A percentile compares a stretch with the other conserved stretches of the same genome.
These are phyloP conservation scores for Lipomyces mesembrius DNA, from an alignment of 805 yeast genomes.

Conservation along the genomic window DNA sequence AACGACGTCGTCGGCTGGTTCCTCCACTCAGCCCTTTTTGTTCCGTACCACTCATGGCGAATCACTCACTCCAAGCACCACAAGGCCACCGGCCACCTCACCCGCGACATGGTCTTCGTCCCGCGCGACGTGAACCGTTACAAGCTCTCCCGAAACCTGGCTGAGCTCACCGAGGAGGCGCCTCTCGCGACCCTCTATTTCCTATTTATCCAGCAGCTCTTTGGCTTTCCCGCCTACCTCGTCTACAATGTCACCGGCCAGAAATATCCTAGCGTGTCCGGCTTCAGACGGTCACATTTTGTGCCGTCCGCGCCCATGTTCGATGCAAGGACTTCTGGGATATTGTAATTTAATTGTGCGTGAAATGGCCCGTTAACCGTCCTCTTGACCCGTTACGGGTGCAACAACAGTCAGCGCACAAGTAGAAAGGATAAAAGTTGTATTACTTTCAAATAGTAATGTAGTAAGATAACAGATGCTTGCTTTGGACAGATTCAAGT, in stretches of 20 bases:
- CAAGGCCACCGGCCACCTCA: conserved; percentile 83
- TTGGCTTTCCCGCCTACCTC: conserved; percentile 76
- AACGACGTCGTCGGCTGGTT: conserved; percentile 85
- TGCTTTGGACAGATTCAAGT: too few relatives aligned
- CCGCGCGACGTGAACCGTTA: conserved; percentile 70
- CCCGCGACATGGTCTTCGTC: conserved; percentile 83
- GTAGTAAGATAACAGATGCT: too few relatives aligned
- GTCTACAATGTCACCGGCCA: conserved; percentile 79
- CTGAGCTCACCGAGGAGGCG: conserved; percentile 71
- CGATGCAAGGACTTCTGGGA: conserved; percentile 73
- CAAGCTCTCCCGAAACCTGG: conserved; percentile 48
- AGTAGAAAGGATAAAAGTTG: too few relatives aligned
- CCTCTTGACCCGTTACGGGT: too few relatives aligned
- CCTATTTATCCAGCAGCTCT: conserved; percentile 69
- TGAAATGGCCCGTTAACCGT: too few relatives aligned
- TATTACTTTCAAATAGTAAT: too few relatives aligned
- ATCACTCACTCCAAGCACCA: conserved; percentile 84
- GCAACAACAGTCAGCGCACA: too few relatives aligned
- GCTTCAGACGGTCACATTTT: conserved; percentile 65
- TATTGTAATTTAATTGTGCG: conserved; percentile 52
- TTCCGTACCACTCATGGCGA: conserved; percentile 89
- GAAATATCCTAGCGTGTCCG: conserved; percentile 53
- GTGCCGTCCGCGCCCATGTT: conserved; percentile 74
- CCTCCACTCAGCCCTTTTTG: conserved; percentile 75
- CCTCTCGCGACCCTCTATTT: conserved; percentile 65